These are phyloP conservation scores for Earliella scabrosa DNA, from an alignment of 1,284 basidiomycete genomes.

Conservation along the genomic window DNA sequence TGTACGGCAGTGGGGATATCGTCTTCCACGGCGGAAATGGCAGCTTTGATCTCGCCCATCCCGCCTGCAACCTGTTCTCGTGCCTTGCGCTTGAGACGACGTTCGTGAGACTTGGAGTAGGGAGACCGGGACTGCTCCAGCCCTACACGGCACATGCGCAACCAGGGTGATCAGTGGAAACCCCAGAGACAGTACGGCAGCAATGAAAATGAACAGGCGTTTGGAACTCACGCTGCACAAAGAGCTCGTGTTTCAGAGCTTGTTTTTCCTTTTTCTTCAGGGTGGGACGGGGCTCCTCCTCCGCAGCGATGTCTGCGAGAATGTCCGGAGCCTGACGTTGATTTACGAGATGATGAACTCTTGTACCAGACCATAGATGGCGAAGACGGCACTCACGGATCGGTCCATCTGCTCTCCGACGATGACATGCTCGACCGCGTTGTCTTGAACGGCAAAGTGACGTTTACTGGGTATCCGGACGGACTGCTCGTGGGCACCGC, in stretches of 20 bases:
- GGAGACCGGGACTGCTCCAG: constrained; percentile 56
- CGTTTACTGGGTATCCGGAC: constrained; percentile 49
- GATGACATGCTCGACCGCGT: constrained; percentile 51
- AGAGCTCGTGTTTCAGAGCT: constrained; percentile 65
- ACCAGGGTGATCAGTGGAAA: not conserved
- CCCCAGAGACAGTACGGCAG: not conserved
- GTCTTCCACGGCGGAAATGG: constrained; percentile 55
- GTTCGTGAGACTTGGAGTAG: constrained; percentile 77
- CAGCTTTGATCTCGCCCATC: constrained; percentile 60
- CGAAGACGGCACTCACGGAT: constrained; percentile 22
- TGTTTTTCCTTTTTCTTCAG: constrained; percentile 75
- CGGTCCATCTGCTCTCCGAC: constrained; percentile 40
- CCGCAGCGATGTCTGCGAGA: constrained; percentile 37
- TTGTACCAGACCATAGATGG: not conserved
- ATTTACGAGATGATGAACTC: not conserved
- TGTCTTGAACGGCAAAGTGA: constrained; percentile 52
- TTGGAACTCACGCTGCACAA: constrained; percentile 59
- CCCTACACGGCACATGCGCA: constrained; percentile 46
- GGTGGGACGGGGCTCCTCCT: constrained; percentile 30
- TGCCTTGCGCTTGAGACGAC: constrained; percentile 72
- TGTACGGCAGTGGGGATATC: constrained; percentile 30
- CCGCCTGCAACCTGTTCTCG: constrained; percentile 71
- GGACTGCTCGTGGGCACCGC: constrained; percentile 53
- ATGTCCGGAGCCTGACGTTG: constrained; percentile 49
- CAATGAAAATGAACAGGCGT: not conserved